A percentile compares a stretch with the other conserved stretches of the same genome.
phyloP scores from a whole-genome alignment of 2,329 filamentous ascomycete species.

The Dactylellina sp. region DNA sequence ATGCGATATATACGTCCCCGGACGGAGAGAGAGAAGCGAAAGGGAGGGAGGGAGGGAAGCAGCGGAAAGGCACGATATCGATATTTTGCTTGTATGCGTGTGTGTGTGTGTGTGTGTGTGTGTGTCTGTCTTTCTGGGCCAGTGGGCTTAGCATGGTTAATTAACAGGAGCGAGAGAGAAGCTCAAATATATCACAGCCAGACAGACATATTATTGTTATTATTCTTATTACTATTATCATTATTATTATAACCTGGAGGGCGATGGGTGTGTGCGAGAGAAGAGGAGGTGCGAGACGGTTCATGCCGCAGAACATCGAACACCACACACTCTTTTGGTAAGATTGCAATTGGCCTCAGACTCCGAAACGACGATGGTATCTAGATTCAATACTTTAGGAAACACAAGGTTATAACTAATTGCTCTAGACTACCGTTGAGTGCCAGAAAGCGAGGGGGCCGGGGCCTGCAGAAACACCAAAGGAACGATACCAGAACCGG shows the following conservation, averaged over 20 bases:
- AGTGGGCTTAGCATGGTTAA: no score
- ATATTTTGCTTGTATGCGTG: no score
- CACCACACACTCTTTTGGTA: no score
- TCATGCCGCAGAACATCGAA: neutral
- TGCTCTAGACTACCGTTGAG: neutral
- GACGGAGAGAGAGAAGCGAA: neutral
- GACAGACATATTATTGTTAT: neutral
- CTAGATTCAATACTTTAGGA: slow-evolving; percentile 1
- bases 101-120: no score
- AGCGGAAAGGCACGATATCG: no score
- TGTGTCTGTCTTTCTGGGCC: no score
- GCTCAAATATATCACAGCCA: no score
- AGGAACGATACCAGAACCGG: slow-evolving; percentile 35
- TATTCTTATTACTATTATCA: no score
- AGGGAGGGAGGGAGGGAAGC: neutral
- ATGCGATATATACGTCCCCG: neutral
- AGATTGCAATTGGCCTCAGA: slow-evolving; percentile 2
- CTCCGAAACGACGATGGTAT: slow-evolving; percentile 20
- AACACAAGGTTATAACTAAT: slow-evolving; percentile 3
- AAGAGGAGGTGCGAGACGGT: neutral
- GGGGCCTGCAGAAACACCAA: slow-evolving; percentile 33
- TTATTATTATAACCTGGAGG: no score
- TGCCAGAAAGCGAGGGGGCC: slow-evolving; percentile 38
- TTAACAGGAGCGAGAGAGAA: no score
- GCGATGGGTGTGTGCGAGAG: no score